phyloP scores from a whole-genome alignment of 1,284 basidiomycete genomes.

The Phlebopus sp. region DNA sequence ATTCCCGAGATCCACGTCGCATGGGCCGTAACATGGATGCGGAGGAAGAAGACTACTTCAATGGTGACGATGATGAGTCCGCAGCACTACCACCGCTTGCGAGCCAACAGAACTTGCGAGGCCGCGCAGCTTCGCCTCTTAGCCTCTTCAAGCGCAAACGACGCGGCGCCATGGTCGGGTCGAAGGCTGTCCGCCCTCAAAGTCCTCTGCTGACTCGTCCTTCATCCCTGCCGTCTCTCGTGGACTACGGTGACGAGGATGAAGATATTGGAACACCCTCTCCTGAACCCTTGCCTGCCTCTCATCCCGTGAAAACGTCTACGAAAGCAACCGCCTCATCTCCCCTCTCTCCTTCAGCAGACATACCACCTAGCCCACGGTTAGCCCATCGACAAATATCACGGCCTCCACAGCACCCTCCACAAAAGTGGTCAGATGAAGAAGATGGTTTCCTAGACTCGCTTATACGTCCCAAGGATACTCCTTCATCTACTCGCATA shows the following conservation, averaged over 20 bases:
- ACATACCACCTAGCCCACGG: constrained; percentile 38
- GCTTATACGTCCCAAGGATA: constrained; percentile 43
- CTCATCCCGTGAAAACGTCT: constrained; percentile 9
- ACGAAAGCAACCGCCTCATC: constrained; percentile 13
- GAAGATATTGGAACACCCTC: constrained; percentile 25
- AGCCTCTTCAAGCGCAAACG: constrained; percentile 59
- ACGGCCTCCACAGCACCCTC: constrained; percentile 37
- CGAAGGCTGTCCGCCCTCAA: constrained; percentile 41
- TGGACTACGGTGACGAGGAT: constrained; percentile 72
- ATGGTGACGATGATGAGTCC: constrained; percentile 62
- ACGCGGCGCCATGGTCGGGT: constrained; percentile 37
- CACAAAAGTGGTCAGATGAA: constrained; percentile 34
- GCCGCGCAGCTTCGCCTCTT: constrained; percentile 37
- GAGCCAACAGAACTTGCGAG: constrained; percentile 32
- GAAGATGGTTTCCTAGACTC: constrained; percentile 56
- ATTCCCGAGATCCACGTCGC: constrained; percentile 43
- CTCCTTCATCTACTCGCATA: constrained; percentile 38
- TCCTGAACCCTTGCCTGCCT: constrained; percentile 13
- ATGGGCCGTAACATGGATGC: constrained; percentile 52
- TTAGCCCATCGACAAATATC: constrained; percentile 42
- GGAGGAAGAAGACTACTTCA: constrained; percentile 92
- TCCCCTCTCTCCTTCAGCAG: constrained; percentile 26
- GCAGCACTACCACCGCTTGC: constrained; percentile 36
- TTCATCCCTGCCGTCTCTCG: constrained; percentile 55
- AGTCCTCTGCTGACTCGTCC: constrained; percentile 37